These are phyloP conservation scores for Aspergillus funiculosus DNA, from an alignment of 495 filamentous ascomycete species.

Conservation along the genomic window DNA sequence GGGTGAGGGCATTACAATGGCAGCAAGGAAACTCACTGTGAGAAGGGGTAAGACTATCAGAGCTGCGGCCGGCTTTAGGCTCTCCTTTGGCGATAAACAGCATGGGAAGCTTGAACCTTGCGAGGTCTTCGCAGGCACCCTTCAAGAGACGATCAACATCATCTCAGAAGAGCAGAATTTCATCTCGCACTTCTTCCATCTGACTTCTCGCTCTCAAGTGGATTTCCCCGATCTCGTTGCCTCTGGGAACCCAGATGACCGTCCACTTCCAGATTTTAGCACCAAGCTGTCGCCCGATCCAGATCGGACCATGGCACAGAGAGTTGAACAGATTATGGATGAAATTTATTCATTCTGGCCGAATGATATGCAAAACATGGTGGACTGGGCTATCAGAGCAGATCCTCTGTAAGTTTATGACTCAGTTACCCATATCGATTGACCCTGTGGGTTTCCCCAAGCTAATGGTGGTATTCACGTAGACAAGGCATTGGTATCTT, in stretches of 20 bases:
- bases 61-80: conserved; percentile 55
- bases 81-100: conserved; percentile 54
- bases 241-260: conserved; percentile 56
- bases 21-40: conserved; percentile 86
- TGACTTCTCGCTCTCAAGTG: conserved; percentile 64
- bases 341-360: conserved; percentile 77
- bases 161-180: conserved; percentile 93
- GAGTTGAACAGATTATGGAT: conserved; percentile 78
- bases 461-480: background rate
- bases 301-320: conserved; percentile 73
- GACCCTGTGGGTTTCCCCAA: conserved; percentile 6
- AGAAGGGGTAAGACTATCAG: conserved; percentile 83
- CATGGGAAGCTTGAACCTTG: conserved; percentile 64
- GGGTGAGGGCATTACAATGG: conserved; percentile 59
- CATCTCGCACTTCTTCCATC: conserved; percentile 86
- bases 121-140: conserved; percentile 74
- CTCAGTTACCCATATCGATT: background rate
- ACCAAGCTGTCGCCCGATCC: conserved; percentile 71
- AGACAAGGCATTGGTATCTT: conserved; percentile 88
- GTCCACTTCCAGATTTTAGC: conserved; percentile 62
- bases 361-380: conserved; percentile 67
- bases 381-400: conserved; percentile 74
- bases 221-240: conserved; percentile 80
- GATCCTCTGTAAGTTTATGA: conserved; percentile 66
- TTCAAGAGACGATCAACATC: conserved; percentile 72